phyloP scores from a whole-genome alignment of 192 early-diverging fungal species.

The Coemansia sp. region DNA sequence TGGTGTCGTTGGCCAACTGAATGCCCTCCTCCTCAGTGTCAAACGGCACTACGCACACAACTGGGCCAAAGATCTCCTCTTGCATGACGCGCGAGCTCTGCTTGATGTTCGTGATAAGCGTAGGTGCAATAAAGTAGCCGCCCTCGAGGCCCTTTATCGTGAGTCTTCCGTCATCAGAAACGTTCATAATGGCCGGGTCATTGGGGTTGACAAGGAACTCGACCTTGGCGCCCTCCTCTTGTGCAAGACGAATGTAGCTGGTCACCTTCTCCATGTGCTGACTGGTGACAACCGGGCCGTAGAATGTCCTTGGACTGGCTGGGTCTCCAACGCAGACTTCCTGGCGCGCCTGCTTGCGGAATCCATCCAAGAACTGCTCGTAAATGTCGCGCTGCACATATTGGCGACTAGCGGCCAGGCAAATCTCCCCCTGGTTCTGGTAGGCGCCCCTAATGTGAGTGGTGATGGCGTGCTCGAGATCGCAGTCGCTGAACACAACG shows the following conservation, averaged over 20 bases:
- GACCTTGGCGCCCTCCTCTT: conserved; percentile 60
- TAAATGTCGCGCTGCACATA: conserved; percentile 71
- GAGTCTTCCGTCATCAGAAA: conserved; percentile 43
- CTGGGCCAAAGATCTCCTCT: conserved; percentile 91
- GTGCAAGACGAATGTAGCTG: conserved; percentile 65
- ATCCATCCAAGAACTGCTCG: conserved; percentile 63
- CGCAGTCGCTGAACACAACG: conserved; percentile 75
- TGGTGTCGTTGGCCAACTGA: conserved; percentile 65
- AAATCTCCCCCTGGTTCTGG: conserved; percentile 79
- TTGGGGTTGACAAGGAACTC: conserved; percentile 47
- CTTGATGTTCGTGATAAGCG: conserved; percentile 63
- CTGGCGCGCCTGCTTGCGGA: conserved; percentile 47
- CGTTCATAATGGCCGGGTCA: conserved; percentile 19
- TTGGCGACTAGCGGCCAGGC: conserved; percentile 75
- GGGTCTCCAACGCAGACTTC: conserved; percentile 72
- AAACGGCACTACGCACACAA: conserved; percentile 75
- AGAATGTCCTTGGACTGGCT: conserved; percentile 56
- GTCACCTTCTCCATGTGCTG: conserved; percentile 71
- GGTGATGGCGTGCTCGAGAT: conserved; percentile 69
- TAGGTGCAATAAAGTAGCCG: conserved; percentile 80
- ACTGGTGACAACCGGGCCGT: conserved; percentile 73
- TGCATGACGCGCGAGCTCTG: conserved; percentile 56
- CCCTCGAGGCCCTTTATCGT: conserved; percentile 54
- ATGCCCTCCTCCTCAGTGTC: conserved; percentile 71
- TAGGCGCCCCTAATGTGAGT: conserved; percentile 68